Percentiles rank a stretch among this genome's conserved stretches.
These are phyloP conservation scores for Cladosporium colombiae DNA, from an alignment of 2,329 filamentous ascomycete species.

Conservation along the genomic window DNA sequence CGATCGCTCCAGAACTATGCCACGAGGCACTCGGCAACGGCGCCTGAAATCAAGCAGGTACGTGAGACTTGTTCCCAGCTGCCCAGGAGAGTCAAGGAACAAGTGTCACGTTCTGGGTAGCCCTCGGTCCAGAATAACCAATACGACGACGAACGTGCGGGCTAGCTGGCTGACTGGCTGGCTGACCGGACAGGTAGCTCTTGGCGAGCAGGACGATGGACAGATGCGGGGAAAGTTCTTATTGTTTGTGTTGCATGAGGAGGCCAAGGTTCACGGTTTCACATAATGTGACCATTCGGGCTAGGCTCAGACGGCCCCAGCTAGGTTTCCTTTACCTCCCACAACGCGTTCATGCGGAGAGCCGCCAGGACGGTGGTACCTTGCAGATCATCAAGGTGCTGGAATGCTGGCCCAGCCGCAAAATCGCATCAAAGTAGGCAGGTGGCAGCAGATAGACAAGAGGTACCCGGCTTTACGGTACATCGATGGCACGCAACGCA, in stretches of 20 bases:
- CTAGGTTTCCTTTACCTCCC: conserved; percentile 7
- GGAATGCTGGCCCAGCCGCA: not conserved
- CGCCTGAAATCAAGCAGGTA: not conserved
- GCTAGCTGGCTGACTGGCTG: not conserved
- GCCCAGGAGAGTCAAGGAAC: not conserved
- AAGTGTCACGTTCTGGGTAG: conserved; percentile 7
- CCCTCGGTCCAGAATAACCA: not conserved
- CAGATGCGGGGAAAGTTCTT: conserved; percentile 17
- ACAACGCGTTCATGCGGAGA: conserved; percentile 7
- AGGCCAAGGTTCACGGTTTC: conserved; percentile 4
- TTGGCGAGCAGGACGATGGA: not conserved
- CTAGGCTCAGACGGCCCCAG: conserved; percentile 3
- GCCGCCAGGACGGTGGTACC: conserved; percentile 6
- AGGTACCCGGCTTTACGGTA: not conserved
- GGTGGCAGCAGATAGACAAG: not conserved
- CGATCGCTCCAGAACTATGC: conserved; percentile 17
- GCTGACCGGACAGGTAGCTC: not conserved
- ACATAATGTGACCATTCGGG: conserved; percentile 13
- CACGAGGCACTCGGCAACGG: conserved; percentile 12
- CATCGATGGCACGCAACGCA: not conserved
- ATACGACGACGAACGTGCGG: not conserved
- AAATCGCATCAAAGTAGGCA: not conserved
- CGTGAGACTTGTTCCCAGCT: not conserved
- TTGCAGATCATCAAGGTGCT: conserved; percentile 14
- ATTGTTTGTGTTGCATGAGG: not conserved